A percentile compares a stretch with the other conserved stretches of the same genome.
phyloP scores from a whole-genome alignment of 2,329 filamentous ascomycete species.

The Penicillium expansum region DNA sequence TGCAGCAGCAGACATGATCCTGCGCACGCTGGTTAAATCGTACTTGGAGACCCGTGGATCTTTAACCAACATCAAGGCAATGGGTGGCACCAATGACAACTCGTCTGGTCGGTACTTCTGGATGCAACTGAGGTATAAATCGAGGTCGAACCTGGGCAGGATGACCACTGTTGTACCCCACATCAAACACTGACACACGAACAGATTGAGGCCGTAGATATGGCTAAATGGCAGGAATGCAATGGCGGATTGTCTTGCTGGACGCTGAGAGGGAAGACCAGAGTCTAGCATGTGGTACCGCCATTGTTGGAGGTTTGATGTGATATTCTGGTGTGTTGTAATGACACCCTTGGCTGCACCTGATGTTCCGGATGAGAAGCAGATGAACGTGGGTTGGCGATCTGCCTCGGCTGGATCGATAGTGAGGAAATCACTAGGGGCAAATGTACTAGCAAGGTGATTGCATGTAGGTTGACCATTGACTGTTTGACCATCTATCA shows the following conservation, averaged over 20 bases:
- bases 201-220: conserved; percentile 22
- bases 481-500: conserved; percentile 13
- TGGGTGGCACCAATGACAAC: conserved; percentile 18
- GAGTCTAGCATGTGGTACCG: conserved; percentile 10
- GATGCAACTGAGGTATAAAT: conserved; percentile 16
- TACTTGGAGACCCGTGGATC: conserved; percentile 19
- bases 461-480: conserved; percentile 18
- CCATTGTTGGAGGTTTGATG: conserved; percentile 23
- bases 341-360: conserved; percentile 23
- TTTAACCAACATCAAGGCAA: conserved; percentile 23
- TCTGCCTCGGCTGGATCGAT: conserved; percentile 11
- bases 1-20: conserved; percentile 20
- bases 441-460: conserved; percentile 16
- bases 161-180: conserved; percentile 19
- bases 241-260: conserved; percentile 13
- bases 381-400: conserved; percentile 18
- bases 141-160: conserved; percentile 19
- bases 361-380: conserved; percentile 24
- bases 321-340: conserved; percentile 22
- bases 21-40: conserved; percentile 18
- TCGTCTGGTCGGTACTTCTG: conserved; percentile 20
- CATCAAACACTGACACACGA: conserved; percentile 17
- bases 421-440: conserved; percentile 5
- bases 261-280: conserved; percentile 8
- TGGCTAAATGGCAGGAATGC: conserved; percentile 24